Conservation (phyloP, 768 basidiomycete genomes). For the Kwoniella dejecticola region DNA sequence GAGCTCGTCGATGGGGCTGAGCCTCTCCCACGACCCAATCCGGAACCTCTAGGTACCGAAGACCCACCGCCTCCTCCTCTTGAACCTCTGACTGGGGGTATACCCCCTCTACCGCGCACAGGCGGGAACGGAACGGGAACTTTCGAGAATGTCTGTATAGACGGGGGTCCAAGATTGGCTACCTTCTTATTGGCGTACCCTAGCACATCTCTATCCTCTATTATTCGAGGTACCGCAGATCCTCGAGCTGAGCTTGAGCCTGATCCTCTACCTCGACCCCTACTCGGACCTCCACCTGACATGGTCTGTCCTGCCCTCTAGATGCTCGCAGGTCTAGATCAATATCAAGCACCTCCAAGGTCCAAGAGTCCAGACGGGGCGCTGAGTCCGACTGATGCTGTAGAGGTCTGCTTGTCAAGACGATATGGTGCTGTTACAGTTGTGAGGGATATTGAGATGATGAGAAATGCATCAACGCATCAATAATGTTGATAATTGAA, state of each 20-base stretch:
- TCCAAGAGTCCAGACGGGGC: too few relatives aligned
- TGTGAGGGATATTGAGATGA: too few relatives aligned
- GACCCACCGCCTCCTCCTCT: conserved; percentile 1
- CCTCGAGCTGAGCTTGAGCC: too few relatives aligned
- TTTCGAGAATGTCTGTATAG: conserved; percentile 8
- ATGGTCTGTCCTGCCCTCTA: background rate
- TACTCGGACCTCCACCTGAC: background rate
- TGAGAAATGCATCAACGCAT: too few relatives aligned
- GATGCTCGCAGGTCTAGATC: too few relatives aligned
- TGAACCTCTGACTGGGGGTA: background rate
- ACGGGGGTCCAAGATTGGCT: conserved; percentile 13
- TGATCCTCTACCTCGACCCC: conserved; percentile 4
- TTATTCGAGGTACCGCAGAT: background rate
- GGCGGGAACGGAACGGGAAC: too few relatives aligned
- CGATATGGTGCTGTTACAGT: too few relatives aligned
- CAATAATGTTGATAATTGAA: too few relatives aligned
- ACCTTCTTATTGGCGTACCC: conserved; percentile 21
- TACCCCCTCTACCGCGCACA: conserved; percentile 4
- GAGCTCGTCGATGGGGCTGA: background rate
- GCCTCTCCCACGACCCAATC: background rate
- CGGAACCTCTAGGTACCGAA: background rate
- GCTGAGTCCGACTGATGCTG: too few relatives aligned
- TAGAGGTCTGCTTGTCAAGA: too few relatives aligned
- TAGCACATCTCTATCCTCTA: conserved; percentile 18
- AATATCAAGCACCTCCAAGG: too few relatives aligned